Evolutionary conservation across 140 eudicot species (phyloP).

Genomic region (Flaveria floridana): DNA sequence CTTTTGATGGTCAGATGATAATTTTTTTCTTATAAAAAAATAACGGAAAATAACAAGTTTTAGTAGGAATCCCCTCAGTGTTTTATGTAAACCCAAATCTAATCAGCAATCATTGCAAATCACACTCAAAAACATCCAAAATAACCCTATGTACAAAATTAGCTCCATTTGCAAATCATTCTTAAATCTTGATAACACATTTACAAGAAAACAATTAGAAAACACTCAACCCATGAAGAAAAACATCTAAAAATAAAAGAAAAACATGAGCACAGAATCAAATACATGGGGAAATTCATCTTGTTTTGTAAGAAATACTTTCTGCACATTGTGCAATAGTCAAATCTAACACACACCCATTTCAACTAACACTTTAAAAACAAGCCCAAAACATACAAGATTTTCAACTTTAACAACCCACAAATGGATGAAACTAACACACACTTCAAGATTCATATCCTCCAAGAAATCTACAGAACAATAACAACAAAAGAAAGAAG

Average conservation of each 20-base stretch:
- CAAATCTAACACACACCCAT: conserved; percentile 20
- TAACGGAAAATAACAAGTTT: background rate
- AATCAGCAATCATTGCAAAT: conserved; percentile 12
- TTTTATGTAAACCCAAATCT: conserved; percentile 16
- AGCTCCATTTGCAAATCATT: conserved; percentile 2
- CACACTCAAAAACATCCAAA: conserved; percentile 18
- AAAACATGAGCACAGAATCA: background rate
- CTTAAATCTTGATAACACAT: conserved; percentile 13
- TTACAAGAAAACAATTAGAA: background rate
- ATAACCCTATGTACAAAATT: conserved; percentile 15
- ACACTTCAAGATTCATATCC: conserved; percentile 15
- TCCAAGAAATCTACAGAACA: conserved; percentile 8
- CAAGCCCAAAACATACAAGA: conserved; percentile 9
- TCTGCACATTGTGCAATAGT: conserved; percentile 23
- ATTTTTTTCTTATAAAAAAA: background rate
- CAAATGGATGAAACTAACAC: conserved; percentile 1
- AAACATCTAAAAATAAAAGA: background rate
- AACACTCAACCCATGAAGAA: conserved; percentile 14
- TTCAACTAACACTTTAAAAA: conserved; percentile 21
- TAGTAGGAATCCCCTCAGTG: conserved; percentile 10
- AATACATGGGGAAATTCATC: background rate
- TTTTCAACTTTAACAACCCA: conserved; percentile 6
- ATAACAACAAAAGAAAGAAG: conserved; percentile 7
- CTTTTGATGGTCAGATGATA: conserved; percentile 11
- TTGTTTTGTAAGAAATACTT: background rate